A percentile compares a stretch with the other conserved stretches of the same genome.
Evolutionary conservation across 305 asterid species (phyloP).

Genomic region (Fraxinus albicans): DNA sequence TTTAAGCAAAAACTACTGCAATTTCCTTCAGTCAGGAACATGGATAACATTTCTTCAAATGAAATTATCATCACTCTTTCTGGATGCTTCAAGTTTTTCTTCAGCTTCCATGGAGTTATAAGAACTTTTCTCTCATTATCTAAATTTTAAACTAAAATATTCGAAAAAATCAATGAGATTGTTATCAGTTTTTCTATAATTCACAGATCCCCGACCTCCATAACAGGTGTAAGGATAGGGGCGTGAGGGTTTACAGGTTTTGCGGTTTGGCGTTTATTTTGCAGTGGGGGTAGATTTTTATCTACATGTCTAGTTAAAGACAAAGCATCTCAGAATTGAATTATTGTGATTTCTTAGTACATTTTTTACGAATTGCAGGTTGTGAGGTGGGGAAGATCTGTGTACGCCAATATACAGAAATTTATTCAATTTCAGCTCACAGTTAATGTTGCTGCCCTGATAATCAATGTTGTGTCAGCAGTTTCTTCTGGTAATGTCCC

Average conservation of each 20-base stretch:
- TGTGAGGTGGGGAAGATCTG: constrained; percentile 98
- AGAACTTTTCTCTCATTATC: background rate
- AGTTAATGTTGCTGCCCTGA: constrained; percentile 89
- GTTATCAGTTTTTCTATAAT: background rate
- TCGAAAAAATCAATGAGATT: background rate
- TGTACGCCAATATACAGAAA: constrained; percentile 91
- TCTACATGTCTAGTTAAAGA: constrained; percentile 2
- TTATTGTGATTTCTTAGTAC: background rate
- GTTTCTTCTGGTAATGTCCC: constrained; percentile 89
- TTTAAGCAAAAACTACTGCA: background rate
- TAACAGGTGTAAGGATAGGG: background rate
- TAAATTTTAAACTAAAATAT: background rate
- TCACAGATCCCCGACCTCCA: background rate
- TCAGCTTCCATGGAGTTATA: background rate
- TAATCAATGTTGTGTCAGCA: constrained; percentile 90
- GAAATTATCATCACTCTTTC: background rate
- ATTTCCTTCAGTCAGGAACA: background rate
- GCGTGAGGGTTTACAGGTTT: background rate
- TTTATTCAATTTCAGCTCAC: constrained; percentile 96
- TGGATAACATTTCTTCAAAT: background rate
- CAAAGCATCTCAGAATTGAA: constrained; percentile 6
- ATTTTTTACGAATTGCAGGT: constrained; percentile 54
- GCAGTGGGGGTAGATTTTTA: background rate
- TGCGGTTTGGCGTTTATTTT: background rate
- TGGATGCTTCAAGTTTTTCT: background rate